Conservation (phyloP, 139 green algal genomes). For the Astrephomene gubernaculifera region DNA sequence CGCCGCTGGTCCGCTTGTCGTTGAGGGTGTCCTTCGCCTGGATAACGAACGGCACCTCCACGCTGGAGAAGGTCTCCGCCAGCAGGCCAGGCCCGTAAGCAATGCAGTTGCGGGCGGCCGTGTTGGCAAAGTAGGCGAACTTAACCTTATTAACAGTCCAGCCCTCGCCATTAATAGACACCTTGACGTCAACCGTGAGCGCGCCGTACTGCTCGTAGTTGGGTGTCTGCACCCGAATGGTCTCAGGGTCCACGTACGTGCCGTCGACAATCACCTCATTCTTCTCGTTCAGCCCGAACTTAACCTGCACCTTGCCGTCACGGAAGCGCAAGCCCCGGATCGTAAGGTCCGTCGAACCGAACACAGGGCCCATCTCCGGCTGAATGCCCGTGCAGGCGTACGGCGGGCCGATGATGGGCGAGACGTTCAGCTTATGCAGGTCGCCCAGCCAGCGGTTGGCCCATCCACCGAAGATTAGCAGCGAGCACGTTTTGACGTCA, state of each 20-base stretch:
- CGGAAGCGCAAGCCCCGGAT: constrained; percentile 86
- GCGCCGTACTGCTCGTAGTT: constrained; percentile 88
- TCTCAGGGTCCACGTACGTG: constrained; percentile 72
- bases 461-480: constrained; percentile 91
- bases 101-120: constrained; percentile 79
- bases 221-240: constrained; percentile 78
- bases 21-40: constrained; percentile 81
- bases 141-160: constrained; percentile 92
- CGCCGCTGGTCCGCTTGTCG: constrained; percentile 80
- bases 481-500: constrained; percentile 78
- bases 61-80: constrained; percentile 60
- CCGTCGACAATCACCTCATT: constrained; percentile 78
- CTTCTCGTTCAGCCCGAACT: constrained; percentile 73
- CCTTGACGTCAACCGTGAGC: constrained; percentile 73
- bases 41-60: constrained; percentile 89
- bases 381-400: constrained; percentile 85
- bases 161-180: constrained; percentile 78
- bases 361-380: constrained; percentile 84
- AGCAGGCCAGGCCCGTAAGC: constrained; percentile 88
- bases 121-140: constrained; percentile 93
- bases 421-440: constrained; percentile 82
- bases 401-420: constrained; percentile 89
- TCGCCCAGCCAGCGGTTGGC: constrained; percentile 90
- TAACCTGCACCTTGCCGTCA: constrained; percentile 82
- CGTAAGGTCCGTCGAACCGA: constrained; percentile 82